Evolutionary conservation across 371 early-diverging fungal genomes (phyloP).

Genomic region (Paraphysoderma sedebokerense): DNA sequence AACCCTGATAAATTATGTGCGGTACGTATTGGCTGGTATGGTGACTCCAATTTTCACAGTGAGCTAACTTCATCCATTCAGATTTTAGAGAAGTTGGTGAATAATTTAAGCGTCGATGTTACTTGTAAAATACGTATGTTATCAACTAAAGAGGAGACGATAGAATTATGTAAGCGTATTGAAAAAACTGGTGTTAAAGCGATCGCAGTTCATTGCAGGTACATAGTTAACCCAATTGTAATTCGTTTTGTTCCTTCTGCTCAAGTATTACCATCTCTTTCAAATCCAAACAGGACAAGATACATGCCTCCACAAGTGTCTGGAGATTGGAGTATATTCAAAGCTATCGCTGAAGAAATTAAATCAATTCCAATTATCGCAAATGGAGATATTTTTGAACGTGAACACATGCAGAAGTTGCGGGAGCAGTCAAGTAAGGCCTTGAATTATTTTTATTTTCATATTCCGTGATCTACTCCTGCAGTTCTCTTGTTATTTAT

Average conservation of each 20-base stretch:
- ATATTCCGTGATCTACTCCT: background rate
- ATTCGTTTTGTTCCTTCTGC: background rate
- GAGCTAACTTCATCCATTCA: conserved; percentile 1
- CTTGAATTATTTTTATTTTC: background rate
- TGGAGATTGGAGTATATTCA: conserved; percentile 75
- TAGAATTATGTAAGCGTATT: conserved; percentile 62
- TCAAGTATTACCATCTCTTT: background rate
- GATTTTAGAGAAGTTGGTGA: conserved; percentile 61
- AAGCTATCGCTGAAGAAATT: conserved; percentile 40
- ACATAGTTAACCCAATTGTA: conserved; percentile 1
- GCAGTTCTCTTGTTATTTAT: conserved; percentile 8
- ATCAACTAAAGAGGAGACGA: conserved; percentile 49
- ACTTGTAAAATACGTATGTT: conserved; percentile 45
- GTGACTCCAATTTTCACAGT: background rate
- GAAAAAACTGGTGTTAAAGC: conserved; percentile 75
- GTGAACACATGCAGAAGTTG: conserved; percentile 36
- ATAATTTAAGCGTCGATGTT: conserved; percentile 42
- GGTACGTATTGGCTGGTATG: background rate
- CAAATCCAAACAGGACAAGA: conserved; percentile 22
- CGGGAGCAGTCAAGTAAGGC: conserved; percentile 27
- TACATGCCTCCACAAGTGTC: conserved; percentile 54
- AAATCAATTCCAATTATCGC: conserved; percentile 66
- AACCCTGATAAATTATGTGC: conserved; percentile 55
- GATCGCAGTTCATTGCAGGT: conserved; percentile 80
- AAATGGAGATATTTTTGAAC: conserved; percentile 73